phyloP scores from a whole-genome alignment of 768 basidiomycete genomes.

The Candolleomyces aberdarensis region DNA sequence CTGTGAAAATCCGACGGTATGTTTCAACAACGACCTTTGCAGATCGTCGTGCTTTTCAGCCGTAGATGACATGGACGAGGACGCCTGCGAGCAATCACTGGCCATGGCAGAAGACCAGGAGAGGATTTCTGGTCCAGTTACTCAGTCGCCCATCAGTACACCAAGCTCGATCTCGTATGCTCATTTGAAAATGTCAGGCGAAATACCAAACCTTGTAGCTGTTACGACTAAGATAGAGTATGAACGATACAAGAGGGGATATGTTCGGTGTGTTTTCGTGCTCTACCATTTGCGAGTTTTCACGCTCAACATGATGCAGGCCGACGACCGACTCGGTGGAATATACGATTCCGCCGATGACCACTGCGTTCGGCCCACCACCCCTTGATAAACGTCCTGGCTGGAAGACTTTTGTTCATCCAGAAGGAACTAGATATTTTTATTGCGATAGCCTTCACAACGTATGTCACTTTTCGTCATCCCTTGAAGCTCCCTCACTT shows the following conservation, averaged over 20 bases:
- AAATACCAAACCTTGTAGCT: neutral
- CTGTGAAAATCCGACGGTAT: too few species aligned
- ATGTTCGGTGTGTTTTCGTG: neutral
- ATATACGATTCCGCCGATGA: neutral
- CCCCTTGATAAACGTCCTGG: constrained; percentile 36
- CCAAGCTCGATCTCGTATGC: neutral
- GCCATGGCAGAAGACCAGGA: too few species aligned
- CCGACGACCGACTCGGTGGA: neutral
- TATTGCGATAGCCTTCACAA: constrained; percentile 14
- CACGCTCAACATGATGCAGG: neutral
- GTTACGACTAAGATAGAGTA: neutral
- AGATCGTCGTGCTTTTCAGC: too few species aligned
- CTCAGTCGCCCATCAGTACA: too few species aligned
- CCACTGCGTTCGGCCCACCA: constrained; percentile 36
- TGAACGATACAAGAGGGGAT: neutral
- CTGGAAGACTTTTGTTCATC: constrained; percentile 14
- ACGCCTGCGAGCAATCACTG: too few species aligned
- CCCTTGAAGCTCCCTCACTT: neutral
- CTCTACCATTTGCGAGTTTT: neutral
- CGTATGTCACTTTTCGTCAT: neutral
- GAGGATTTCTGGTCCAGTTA: too few species aligned
- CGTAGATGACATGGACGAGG: too few species aligned
- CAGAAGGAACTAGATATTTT: constrained; percentile 26
- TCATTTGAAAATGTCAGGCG: neutral
- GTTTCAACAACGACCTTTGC: too few species aligned